phyloP scores from a whole-genome alignment of 352 stramenopile genomes.

The Phytophthora syringae region DNA sequence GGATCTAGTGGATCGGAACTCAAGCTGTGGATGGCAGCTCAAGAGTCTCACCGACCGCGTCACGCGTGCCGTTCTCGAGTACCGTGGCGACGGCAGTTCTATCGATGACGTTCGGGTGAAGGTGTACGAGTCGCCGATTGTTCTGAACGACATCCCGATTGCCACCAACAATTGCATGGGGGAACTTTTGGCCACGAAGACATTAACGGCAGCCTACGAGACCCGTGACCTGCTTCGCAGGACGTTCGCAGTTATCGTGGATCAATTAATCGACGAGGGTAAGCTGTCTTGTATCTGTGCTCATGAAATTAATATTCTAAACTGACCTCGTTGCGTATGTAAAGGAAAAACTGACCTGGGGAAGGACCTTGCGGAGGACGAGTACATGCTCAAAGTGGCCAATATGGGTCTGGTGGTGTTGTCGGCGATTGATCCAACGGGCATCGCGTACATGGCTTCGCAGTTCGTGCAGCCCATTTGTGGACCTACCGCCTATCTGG shows the following conservation, averaged over 20 bases:
- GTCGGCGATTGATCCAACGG: constrained; percentile 37
- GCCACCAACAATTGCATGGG: constrained; percentile 24
- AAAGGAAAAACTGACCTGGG: constrained; percentile 11
- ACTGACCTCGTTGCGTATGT: too few relatives aligned
- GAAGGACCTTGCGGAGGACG: constrained; percentile 17
- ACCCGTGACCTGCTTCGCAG: constrained; percentile 20
- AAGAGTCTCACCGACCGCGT: constrained; percentile 21
- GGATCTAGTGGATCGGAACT: constrained; percentile 13
- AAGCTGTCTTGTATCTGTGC: too few relatives aligned
- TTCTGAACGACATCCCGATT: constrained; percentile 22
- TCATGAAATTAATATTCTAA: too few relatives aligned
- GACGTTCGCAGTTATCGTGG: constrained; percentile 17
- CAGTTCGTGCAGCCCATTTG: constrained; percentile 45
- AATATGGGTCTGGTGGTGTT: constrained; percentile 37
- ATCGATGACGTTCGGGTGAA: constrained; percentile 16
- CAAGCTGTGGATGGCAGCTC: constrained; percentile 12
- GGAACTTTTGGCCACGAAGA: constrained; percentile 8
- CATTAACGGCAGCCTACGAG: constrained; percentile 8
- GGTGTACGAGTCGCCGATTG: constrained; percentile 20
- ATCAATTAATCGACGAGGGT: constrained; percentile 12
- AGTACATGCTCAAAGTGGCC: constrained; percentile 38
- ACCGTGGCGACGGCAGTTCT: not conserved
- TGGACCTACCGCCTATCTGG: constrained; percentile 28
- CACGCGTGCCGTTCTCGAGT: not conserved
- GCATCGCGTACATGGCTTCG: constrained; percentile 34